Evolutionary conservation across 768 basidiomycete species (phyloP), one percentile per base, ranked within the genome.

Genomic region (Amanita jacksonii): DNA sequence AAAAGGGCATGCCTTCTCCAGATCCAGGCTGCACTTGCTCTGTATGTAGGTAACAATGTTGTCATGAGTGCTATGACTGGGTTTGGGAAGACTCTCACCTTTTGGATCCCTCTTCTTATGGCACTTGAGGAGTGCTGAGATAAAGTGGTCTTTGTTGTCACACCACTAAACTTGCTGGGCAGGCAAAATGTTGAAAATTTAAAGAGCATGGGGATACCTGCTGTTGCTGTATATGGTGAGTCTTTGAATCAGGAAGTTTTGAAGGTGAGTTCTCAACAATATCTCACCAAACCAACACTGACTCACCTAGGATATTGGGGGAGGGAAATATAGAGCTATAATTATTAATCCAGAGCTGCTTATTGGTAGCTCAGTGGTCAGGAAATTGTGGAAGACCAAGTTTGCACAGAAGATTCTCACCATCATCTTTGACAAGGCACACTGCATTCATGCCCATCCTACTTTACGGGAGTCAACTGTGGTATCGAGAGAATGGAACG

Each of bases 21-120:
- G 24, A 47, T 47, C 30, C n/a, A 43, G 24, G 34, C 38, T 3
- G 46, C 46, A 12, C 41, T 32, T 24, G 40, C 24, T 3, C 31
- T 47, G 3, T 42, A 47, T 34, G 30, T 30, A 10, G 41, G 41
- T 16, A 41, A 41, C 13, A 39, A 47, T 27, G 41, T 36, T 13
- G 34, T 47, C 7, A 33, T 19, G 3, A 31, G 39, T 33, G 46
- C 46, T 13, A 27, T 39, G 15, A 47, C 46, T 18, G 46, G 46
- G 12, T 27, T 40, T n/a, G 35, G 35, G 15, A 49, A 49, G 36
- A 49, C 48, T 5, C 38, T 49, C 3, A 39, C 38, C 20, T 49
- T 45, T 22, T 49, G 48, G 48, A 49, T 49, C 7, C 23, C 48
- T 6, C 35, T 49, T 3, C 4, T 49, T 8, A 49, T 49, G 48